Evolutionary conservation across 2,329 filamentous ascomycete genomes (phyloP).

Genomic region (Cercospora sp.): DNA sequence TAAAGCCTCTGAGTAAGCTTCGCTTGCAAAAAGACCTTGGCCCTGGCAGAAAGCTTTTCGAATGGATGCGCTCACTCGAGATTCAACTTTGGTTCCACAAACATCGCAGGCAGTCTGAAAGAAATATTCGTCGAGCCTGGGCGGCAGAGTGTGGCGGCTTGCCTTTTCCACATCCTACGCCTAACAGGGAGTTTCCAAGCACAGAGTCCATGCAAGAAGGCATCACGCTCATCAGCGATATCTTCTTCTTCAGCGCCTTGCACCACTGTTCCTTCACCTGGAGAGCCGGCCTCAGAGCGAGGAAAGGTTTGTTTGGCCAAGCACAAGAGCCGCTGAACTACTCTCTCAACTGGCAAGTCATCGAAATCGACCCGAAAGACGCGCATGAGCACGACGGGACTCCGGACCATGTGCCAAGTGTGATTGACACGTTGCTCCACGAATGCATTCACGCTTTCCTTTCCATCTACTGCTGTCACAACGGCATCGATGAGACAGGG

Average conservation of each 20-base stretch:
- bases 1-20: background rate
- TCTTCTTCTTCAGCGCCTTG: background rate
- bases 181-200: background rate
- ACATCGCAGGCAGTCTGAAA: background rate
- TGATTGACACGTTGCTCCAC: background rate
- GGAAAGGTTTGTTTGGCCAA: background rate
- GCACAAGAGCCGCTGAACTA: background rate
- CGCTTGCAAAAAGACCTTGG: background rate
- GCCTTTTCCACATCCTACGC: background rate
- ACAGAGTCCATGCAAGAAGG: background rate
- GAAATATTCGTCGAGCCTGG: background rate
- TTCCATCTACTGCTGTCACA: background rate
- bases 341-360: background rate
- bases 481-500: background rate
- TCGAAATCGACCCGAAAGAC: background rate
- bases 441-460: background rate
- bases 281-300: background rate
- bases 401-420: background rate
- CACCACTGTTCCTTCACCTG: background rate
- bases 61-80: background rate
- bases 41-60: background rate
- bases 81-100: background rate
- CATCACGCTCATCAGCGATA: background rate
- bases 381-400: background rate
- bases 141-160: background rate